Percentiles rank a stretch among this genome's conserved stretches.
phyloP scores from a whole-genome alignment of 2,329 filamentous ascomycete species.

The Furcasterigmium furcatum region DNA sequence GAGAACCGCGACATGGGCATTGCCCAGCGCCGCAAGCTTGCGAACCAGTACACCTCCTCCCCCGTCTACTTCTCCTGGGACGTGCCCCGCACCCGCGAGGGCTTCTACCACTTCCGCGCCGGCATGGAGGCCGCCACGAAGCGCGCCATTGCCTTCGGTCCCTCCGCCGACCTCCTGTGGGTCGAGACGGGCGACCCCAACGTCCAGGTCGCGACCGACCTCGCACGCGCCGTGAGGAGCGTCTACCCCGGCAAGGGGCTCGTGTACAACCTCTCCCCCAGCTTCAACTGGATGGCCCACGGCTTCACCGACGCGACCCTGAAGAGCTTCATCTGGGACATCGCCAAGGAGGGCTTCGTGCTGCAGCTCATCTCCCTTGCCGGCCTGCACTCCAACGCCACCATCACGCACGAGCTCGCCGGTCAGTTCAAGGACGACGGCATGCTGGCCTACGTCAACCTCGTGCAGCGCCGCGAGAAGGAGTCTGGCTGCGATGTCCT shows the following conservation, averaged over 20 bases:
- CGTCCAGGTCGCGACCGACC: constrained; percentile 70
- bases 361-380: constrained; percentile 66
- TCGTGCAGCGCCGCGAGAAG: constrained; percentile 88
- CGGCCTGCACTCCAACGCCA: constrained; percentile 63
- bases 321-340: constrained; percentile 93
- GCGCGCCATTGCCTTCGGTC: constrained; percentile 85
- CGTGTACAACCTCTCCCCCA: constrained; percentile 94
- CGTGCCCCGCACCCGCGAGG: constrained; percentile 87
- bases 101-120: constrained; percentile 85
- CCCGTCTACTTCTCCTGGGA: constrained; percentile 87
- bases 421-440: constrained; percentile 82
- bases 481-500: constrained; percentile 88
- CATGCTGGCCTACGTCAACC: constrained; percentile 96
- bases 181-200: constrained; percentile 91
- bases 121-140: constrained; percentile 87
- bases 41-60: constrained; percentile 60
- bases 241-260: constrained; percentile 77
- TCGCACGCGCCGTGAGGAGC: constrained; percentile 72
- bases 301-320: constrained; percentile 82
- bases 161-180: constrained; percentile 94
- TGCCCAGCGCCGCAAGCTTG: constrained; percentile 70
- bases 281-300: constrained; percentile 98
- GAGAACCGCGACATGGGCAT: constrained; percentile 73
- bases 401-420: constrained; percentile 70
- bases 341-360: constrained; percentile 81